phyloP scores from a whole-genome alignment of 768 basidiomycete genomes.

The Suillus spraguei region DNA sequence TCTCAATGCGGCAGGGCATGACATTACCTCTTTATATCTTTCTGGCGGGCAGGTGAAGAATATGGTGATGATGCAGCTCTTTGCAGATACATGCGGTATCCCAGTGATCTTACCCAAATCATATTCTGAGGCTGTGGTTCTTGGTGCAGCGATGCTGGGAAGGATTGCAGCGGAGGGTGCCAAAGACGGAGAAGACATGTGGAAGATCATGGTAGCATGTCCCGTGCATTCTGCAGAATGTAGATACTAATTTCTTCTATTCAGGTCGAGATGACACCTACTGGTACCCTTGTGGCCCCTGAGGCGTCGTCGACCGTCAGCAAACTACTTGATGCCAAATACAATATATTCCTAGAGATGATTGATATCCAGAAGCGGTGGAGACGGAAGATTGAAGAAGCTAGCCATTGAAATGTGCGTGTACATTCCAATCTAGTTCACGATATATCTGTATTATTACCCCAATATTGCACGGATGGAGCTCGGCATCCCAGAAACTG shows the following conservation, averaged over 20 bases:
- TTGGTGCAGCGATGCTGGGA: conserved; percentile 93
- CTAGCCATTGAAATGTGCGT: conserved; percentile 27
- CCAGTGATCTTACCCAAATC: conserved; percentile 82
- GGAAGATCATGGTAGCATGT: conserved; percentile 84
- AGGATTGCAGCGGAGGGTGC: conserved; percentile 74
- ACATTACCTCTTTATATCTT: conserved; percentile 85
- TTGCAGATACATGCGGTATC: conserved; percentile 83
- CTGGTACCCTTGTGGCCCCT: conserved; percentile 72
- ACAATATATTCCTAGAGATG: conserved; percentile 86
- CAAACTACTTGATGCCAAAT: conserved; percentile 86
- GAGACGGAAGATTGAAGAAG: conserved; percentile 77
- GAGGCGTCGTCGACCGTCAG: conserved; percentile 62
- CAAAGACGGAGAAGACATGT: conserved; percentile 65
- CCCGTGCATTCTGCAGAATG: background rate
- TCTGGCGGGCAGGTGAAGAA: conserved; percentile 95
- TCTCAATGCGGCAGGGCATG: conserved; percentile 87
- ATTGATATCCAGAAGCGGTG: conserved; percentile 90
- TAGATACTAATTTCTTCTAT: background rate
- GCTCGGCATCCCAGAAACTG: background rate
- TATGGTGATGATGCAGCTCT: conserved; percentile 80
- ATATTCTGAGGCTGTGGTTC: conserved; percentile 80
- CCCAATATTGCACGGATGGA: background rate
- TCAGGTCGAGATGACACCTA: conserved; percentile 91
- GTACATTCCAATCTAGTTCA: background rate
- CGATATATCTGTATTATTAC: background rate